Evolutionary conservation across 2,329 filamentous ascomycete species (phyloP).

Genomic region (Cladosporium sp.): DNA sequence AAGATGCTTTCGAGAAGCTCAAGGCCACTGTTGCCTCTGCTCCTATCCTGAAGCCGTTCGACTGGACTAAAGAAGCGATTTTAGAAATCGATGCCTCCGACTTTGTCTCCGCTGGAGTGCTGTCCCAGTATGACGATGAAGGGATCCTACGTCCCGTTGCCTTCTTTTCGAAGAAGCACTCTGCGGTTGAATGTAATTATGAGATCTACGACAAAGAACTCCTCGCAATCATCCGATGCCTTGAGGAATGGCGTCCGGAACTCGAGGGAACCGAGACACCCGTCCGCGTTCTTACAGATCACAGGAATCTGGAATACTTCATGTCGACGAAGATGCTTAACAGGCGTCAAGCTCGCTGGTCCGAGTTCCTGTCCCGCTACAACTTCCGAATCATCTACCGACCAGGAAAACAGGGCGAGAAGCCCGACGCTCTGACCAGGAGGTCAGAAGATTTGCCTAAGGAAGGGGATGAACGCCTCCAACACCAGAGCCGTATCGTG

Average conservation of each 20-base stretch:
- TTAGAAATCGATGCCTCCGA: background rate
- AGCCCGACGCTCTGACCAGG: constrained; percentile 24
- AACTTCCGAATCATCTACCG: constrained; percentile 33
- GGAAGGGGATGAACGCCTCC: background rate
- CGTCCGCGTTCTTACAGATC: constrained; percentile 31
- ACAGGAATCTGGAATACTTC: constrained; percentile 36
- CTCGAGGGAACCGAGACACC: constrained; percentile 21
- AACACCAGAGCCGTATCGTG: too few relatives aligned
- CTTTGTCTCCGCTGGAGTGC: constrained; percentile 1
- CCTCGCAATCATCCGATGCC: constrained; percentile 34
- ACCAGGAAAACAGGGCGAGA: constrained; percentile 24
- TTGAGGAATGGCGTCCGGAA: constrained; percentile 32
- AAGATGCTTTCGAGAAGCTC: background rate
- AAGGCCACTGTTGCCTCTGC: background rate
- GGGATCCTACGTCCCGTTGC: constrained; percentile 22
- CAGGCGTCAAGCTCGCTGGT: constrained; percentile 30
- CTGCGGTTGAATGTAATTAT: constrained; percentile 33
- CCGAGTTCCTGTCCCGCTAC: constrained; percentile 27
- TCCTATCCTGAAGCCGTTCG: background rate
- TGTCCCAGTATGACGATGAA: constrained; percentile 22
- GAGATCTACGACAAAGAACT: constrained; percentile 41
- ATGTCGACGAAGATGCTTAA: constrained; percentile 35
- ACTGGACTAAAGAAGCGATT: background rate
- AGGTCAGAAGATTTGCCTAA: constrained; percentile 9
- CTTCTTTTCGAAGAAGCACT: constrained; percentile 28